Base-by-base conservation (phyloP, 331 rosid species). In the Acacia pycnantha region DNA sequence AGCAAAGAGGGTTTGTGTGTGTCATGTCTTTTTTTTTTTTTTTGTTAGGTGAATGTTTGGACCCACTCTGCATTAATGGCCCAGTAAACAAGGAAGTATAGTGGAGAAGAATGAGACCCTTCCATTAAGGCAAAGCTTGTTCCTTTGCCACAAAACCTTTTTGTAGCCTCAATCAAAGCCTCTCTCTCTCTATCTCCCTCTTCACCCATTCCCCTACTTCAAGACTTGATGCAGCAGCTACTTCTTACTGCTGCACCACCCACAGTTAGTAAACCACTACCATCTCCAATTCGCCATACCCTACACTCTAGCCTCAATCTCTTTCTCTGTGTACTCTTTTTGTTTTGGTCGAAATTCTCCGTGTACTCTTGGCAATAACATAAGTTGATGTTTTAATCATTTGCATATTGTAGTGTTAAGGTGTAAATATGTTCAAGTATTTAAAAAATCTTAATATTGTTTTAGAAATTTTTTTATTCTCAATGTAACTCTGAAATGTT, bases 11-110 rank as follows among this genome's bases (percentile, higher is more conserved):
- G 54, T 27, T 16, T 37, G 67, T 62, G 85, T 70, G 40, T 37
- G 41, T 37, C 33, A 66, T 83, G 90, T 80, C 89, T 70, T 84
- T 77, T 78, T 61, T 76, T 61, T 61, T 83, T 65, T 37, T 35
- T 35, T 37, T 6, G 56, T 87, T 91, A 65, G 94, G 92, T 87
- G 80, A 76, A 80, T 61, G 77, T 79, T 84, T 84, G 94, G 90
- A 27, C 91, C 92, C 87, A 89, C 85, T 35, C 3, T 24, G 54
- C 66, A 81, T 90, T 88, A 82, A 88, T 88, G 95, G 86, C 74
- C 73, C 80, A 86, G 86, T 70, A 59, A 22, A 22, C 65, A 58
- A 86, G 77, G 54, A 41, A 82, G 83, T 87, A 89, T 86, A 79
- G 84, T 77, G 73, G 59, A 24, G 75, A 70, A 5, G 41, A 37